These are phyloP conservation scores for Silene conica DNA, from an alignment of 148 eudicot species.

Conservation along the genomic window DNA sequence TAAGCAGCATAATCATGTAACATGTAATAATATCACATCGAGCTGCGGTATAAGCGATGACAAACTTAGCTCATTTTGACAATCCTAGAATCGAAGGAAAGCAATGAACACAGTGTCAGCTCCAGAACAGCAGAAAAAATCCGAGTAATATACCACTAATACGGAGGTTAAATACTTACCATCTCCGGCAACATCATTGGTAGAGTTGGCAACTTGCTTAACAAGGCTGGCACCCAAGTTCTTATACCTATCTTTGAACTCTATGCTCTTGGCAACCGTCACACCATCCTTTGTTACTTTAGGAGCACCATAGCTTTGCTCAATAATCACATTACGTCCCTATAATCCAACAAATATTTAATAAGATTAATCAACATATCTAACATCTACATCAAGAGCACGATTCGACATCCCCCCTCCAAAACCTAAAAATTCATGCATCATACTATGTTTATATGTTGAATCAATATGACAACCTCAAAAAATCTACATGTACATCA, in stretches of 20 bases:
- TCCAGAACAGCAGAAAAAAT: not conserved
- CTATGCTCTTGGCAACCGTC: constrained; percentile 90
- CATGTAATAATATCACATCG: too few species aligned
- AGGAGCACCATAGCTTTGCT: constrained; percentile 74
- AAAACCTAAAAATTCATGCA: not conserved
- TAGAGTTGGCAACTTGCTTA: constrained; percentile 96
- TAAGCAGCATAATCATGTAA: too few species aligned
- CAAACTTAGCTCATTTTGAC: too few species aligned
- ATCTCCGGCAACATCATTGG: constrained; percentile 97
- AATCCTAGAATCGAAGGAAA: too few species aligned
- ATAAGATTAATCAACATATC: not conserved
- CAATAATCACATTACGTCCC: constrained; percentile 58
- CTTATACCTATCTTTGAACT: constrained; percentile 82
- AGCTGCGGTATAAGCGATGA: too few species aligned
- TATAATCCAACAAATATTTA: not conserved
- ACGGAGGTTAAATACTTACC: constrained; percentile 25
- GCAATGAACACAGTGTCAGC: too few species aligned
- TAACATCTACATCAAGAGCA: not conserved
- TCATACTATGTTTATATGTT: constrained; percentile 23
- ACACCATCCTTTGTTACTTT: constrained; percentile 98
- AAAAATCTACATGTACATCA: not conserved
- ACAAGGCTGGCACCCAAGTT: constrained; percentile 95
- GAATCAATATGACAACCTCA: not conserved
- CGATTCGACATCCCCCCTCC: not conserved
- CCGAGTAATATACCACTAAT: not conserved